These are phyloP conservation scores for Blastobotrys attinorum DNA, from an alignment of 805 yeast genomes.

Conservation along the genomic window DNA sequence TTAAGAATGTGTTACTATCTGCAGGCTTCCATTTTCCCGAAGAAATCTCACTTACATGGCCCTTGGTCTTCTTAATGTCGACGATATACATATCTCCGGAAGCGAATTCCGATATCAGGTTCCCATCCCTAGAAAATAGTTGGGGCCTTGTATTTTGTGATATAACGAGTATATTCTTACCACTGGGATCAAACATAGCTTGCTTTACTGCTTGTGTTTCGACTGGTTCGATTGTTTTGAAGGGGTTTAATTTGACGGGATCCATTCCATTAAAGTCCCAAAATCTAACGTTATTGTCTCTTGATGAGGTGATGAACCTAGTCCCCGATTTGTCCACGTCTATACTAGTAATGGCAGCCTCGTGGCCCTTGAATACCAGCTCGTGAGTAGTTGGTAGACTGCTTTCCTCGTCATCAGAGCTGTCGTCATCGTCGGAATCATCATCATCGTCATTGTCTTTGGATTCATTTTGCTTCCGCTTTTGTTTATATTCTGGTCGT, in stretches of 20 bases:
- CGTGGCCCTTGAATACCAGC: slow-evolving; percentile 18
- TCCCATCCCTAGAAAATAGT: slow-evolving; percentile 24
- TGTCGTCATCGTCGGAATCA: slow-evolving; percentile 16
- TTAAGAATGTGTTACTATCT: slow-evolving; percentile 19
- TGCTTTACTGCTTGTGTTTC: slow-evolving; percentile 19
- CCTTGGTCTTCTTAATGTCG: slow-evolving; percentile 30
- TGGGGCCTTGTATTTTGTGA: slow-evolving; percentile 20
- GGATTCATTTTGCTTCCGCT: background rate
- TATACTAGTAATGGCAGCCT: slow-evolving; percentile 20
- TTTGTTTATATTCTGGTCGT: background rate
- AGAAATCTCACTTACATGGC: slow-evolving; percentile 28
- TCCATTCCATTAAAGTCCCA: slow-evolving; percentile 32
- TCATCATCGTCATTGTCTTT: slow-evolving; percentile 12
- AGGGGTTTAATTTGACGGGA: slow-evolving; percentile 17
- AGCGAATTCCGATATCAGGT: slow-evolving; percentile 19
- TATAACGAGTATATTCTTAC: slow-evolving; percentile 19
- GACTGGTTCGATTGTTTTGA: slow-evolving; percentile 21
- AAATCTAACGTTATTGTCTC: slow-evolving; percentile 23
- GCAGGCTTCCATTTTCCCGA: slow-evolving; percentile 26
- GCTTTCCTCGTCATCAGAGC: slow-evolving; percentile 26
- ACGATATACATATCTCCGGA: slow-evolving; percentile 31
- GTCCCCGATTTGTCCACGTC: slow-evolving; percentile 23
- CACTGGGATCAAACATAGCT: slow-evolving; percentile 16
- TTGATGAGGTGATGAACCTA: slow-evolving; percentile 24
- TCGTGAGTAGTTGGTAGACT: slow-evolving; percentile 33